Evolutionary conservation across 495 filamentous ascomycete species (phyloP).

Genomic region (Bacidia gigantensis): DNA sequence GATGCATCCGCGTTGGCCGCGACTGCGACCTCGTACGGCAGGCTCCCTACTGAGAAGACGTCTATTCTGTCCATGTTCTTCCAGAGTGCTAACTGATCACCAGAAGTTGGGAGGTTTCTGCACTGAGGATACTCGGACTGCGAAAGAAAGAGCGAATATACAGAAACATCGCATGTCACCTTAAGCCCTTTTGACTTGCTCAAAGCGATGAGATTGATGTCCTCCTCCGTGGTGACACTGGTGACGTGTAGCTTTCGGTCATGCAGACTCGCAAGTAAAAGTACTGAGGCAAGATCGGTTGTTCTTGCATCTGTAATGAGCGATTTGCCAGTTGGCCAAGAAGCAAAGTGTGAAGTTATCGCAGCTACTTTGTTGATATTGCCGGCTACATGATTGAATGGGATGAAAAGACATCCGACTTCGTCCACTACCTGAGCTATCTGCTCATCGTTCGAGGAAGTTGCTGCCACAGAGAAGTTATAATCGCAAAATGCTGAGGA

Average conservation of each 20-base stretch:
- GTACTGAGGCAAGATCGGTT: slow-evolving; percentile 66
- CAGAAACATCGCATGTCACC: slow-evolving; percentile 73
- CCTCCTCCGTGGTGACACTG: slow-evolving; percentile 68
- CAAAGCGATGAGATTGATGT: slow-evolving; percentile 65
- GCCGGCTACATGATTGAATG: slow-evolving; percentile 74
- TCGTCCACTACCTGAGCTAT: slow-evolving; percentile 58
- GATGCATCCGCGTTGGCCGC: slow-evolving; percentile 42
- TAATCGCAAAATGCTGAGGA: slow-evolving; percentile 60
- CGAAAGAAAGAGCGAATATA: slow-evolving; percentile 69
- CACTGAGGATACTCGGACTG: slow-evolving; percentile 62
- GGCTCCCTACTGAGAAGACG: slow-evolving; percentile 70
- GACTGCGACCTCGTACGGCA: slow-evolving; percentile 64
- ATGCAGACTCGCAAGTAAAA: slow-evolving; percentile 70
- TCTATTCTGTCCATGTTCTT: slow-evolving; percentile 65
- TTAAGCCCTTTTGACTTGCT: slow-evolving; percentile 72
- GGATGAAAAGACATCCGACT: slow-evolving; percentile 75
- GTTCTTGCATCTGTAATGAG: slow-evolving; percentile 79
- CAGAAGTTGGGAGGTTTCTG: slow-evolving; percentile 48
- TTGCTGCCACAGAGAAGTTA: slow-evolving; percentile 76
- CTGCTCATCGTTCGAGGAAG: slow-evolving; percentile 61
- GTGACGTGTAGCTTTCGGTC: slow-evolving; percentile 74
- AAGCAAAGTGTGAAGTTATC: slow-evolving; percentile 66
- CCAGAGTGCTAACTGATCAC: slow-evolving; percentile 70
- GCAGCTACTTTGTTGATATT: slow-evolving; percentile 80
- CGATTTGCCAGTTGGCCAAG: slow-evolving; percentile 70